phyloP scores from a whole-genome alignment of 345 rosid genomes.

The Gossypium australe region DNA sequence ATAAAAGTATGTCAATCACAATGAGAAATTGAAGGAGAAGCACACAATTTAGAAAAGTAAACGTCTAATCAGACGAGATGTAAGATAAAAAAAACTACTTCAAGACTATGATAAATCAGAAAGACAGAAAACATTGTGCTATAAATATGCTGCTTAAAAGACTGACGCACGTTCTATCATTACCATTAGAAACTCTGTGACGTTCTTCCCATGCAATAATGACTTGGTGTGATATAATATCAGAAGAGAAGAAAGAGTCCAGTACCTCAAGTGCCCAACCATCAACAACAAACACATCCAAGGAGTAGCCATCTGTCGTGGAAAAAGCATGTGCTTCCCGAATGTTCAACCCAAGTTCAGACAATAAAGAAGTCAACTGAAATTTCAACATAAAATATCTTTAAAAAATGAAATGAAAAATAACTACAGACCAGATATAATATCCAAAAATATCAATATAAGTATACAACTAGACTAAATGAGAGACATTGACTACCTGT shows the following conservation, averaged over 20 bases:
- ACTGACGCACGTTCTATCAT: background rate
- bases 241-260: background rate
- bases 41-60: background rate
- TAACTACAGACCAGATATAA: background rate
- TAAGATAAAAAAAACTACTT: background rate
- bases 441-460: conserved; percentile 10
- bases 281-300: conserved; percentile 72
- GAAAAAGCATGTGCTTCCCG: conserved; percentile 79
- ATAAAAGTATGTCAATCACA: conserved; percentile 13
- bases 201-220: conserved; percentile 1
- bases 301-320: conserved; percentile 58
- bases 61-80: background rate
- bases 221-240: background rate
- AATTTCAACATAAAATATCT: conserved; percentile 18
- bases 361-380: conserved; percentile 58
- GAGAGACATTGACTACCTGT: conserved; percentile 38
- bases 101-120: conserved; percentile 4
- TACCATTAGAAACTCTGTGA: background rate
- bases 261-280: conserved; percentile 55
- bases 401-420: background rate
- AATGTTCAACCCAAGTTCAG: conserved; percentile 64
- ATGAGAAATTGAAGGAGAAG: background rate
- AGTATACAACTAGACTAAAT: conserved; percentile 3
- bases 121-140: background rate
- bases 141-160: background rate